Base-by-base conservation (phyloP, 179 eudicot genomes). In the Beta corolliflora region DNA sequence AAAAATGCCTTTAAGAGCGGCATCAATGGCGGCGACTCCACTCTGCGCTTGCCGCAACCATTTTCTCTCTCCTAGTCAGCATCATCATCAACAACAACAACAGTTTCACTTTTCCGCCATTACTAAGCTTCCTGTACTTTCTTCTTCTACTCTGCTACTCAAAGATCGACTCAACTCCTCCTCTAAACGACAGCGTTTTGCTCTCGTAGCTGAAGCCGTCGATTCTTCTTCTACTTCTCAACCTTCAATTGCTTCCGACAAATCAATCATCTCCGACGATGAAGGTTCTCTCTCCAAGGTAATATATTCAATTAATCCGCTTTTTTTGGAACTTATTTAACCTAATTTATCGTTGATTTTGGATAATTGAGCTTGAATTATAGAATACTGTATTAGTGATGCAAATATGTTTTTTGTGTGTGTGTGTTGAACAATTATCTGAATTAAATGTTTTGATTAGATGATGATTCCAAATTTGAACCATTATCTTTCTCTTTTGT, bases 281-380 rank as follows among this genome's bases (percentile, higher is more conserved):
- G 91, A 89, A 82, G 89, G 92, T 77, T 84, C 97, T 29, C 87
- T 95, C 31, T 87, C 95, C 65, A 90, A 92, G 88, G 99, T 93
- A 83, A 11, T 73, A 55, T 15, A 15, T 54, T 29, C 18, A 29
- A 9, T 29, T 48, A 14, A 7, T 71, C 61, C 5, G 6, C 13
- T 12, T 9, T 5, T 19, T 76, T 7, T 13, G 48, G 5, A 41
- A 1, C 53, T 64, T 55, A 31, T 65, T 63, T 86, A 59, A 44
- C 61, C 66, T 55, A 29, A 75, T 56, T 55, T 18, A 41, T 56
- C 53, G 19, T 73, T 31, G 18, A 23, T 41, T 46, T 29, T 36
- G 54, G 79, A 77, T 45, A 48, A 7, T 77, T 14, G 58, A 9
- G 16, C 16, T 56, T 13, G 14, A 56, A 11, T 15, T 5, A 1